phyloP scores from a whole-genome alignment of 257 asterid species.

The Solanum raphanifolium region DNA sequence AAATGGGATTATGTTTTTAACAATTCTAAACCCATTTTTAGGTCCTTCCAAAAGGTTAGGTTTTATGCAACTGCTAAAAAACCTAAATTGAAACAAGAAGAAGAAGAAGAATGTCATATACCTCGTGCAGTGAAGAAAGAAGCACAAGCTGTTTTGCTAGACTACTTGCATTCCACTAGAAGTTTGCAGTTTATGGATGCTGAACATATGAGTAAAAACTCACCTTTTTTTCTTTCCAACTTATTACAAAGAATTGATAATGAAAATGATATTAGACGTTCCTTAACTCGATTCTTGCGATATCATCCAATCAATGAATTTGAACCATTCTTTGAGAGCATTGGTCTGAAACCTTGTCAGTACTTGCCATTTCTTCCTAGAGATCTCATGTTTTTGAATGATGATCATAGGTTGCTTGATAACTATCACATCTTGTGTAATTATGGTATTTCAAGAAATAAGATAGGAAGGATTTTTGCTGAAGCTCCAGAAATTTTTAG shows the following conservation, averaged over 20 bases:
- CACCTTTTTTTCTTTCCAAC: conserved; percentile 45
- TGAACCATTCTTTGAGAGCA: conserved; percentile 82
- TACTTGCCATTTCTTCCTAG: conserved; percentile 39
- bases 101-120: neutral
- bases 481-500: conserved; percentile 48
- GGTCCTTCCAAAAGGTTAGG: conserved; percentile 24
- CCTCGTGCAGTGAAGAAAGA: conserved; percentile 25
- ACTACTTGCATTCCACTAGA: conserved; percentile 68
- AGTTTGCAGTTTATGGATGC: conserved; percentile 59
- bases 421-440: conserved; percentile 50
- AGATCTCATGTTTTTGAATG: conserved; percentile 50
- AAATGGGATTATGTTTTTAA: conserved; percentile 24
- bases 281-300: conserved; percentile 47
- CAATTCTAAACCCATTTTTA: conserved; percentile 7
- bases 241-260: conserved; percentile 32
- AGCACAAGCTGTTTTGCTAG: conserved; percentile 60
- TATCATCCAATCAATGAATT: conserved; percentile 84
- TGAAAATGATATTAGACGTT: conserved; percentile 20
- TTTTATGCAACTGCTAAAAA: conserved; percentile 15
- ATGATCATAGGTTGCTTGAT: conserved; percentile 50
- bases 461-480: conserved; percentile 47
- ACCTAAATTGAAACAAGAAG: neutral
- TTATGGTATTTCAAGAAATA: conserved; percentile 45
- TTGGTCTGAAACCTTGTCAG: conserved; percentile 54
- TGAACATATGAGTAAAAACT: conserved; percentile 56